Percentiles rank a stretch among this genome's conserved stretches.
phyloP scores from a whole-genome alignment of 345 rosid species.

The Eucalyptus cloeziana region DNA sequence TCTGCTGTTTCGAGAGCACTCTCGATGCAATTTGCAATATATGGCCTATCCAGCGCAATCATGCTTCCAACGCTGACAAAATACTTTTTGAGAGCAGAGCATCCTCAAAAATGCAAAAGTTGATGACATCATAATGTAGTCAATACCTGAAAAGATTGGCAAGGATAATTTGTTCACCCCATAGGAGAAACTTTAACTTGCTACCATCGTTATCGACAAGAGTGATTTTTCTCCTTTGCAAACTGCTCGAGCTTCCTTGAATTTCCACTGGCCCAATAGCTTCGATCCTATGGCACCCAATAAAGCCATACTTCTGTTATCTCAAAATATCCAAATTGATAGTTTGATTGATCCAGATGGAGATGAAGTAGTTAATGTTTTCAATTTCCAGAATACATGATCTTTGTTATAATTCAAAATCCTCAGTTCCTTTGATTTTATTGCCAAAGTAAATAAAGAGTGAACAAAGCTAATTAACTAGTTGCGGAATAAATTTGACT shows the following conservation, averaged over 20 bases:
- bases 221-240: constrained; percentile 49
- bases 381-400: neutral
- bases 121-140: constrained; percentile 1
- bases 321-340: neutral
- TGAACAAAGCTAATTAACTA: neutral
- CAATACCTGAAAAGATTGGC: constrained; percentile 83
- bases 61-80: constrained; percentile 67
- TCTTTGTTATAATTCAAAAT: neutral
- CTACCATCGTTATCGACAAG: constrained; percentile 67
- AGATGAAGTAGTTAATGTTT: neutral
- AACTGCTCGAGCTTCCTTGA: constrained; percentile 32
- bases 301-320: neutral
- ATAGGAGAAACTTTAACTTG: constrained; percentile 56
- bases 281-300: constrained; percentile 51
- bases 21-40: constrained; percentile 45
- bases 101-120: neutral
- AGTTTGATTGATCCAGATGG: neutral
- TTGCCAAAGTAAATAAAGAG: neutral
- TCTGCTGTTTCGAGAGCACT: constrained; percentile 39
- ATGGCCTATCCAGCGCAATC: constrained; percentile 89
- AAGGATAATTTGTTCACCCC: constrained; percentile 83
- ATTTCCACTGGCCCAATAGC: constrained; percentile 65
- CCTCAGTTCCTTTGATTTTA: neutral
- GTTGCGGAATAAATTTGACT: neutral
- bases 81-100: neutral